These are phyloP conservation scores for Sutorius eximius DNA, from an alignment of 1,284 basidiomycete species.

Conservation along the genomic window DNA sequence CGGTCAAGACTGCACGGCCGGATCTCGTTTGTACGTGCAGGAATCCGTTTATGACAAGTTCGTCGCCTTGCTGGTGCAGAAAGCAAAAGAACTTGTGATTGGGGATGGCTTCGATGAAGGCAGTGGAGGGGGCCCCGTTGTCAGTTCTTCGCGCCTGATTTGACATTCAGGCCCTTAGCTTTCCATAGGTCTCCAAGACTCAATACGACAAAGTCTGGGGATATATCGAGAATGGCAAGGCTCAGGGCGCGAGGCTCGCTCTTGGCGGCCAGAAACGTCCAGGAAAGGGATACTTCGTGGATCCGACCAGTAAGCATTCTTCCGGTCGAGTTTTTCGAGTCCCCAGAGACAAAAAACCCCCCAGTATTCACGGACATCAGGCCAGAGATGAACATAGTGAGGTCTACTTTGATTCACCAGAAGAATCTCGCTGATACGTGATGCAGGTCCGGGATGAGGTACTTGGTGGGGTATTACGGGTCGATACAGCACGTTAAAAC, in stretches of 20 bases:
- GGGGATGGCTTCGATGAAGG: slow-evolving; percentile 81
- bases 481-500: slow-evolving; percentile 7
- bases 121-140: slow-evolving; percentile 79
- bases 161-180: slow-evolving; percentile 9
- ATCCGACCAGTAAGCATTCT: slow-evolving; percentile 66
- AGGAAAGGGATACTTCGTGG: slow-evolving; percentile 72
- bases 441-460: slow-evolving; percentile 73
- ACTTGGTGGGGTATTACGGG: slow-evolving; percentile 10
- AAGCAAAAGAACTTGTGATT: slow-evolving; percentile 69
- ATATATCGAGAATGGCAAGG: slow-evolving; percentile 87
- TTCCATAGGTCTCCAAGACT: slow-evolving; percentile 66
- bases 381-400: slow-evolving; percentile 76
- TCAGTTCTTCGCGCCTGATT: slow-evolving; percentile 36
- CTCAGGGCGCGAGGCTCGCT: slow-evolving; percentile 78
- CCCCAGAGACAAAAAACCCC: slow-evolving; percentile 3
- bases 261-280: slow-evolving; percentile 77
- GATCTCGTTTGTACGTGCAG: slow-evolving; percentile 84
- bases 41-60: slow-evolving; percentile 86
- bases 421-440: slow-evolving; percentile 12
- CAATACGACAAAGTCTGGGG: slow-evolving; percentile 90
- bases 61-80: slow-evolving; percentile 62
- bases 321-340: slow-evolving; percentile 4
- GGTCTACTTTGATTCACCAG: slow-evolving; percentile 23
- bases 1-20: slow-evolving; percentile 88
- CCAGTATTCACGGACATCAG: slow-evolving; percentile 74